These are phyloP conservation scores for Venturia carpophila DNA, from an alignment of 2,329 filamentous ascomycete genomes.

Conservation along the genomic window DNA sequence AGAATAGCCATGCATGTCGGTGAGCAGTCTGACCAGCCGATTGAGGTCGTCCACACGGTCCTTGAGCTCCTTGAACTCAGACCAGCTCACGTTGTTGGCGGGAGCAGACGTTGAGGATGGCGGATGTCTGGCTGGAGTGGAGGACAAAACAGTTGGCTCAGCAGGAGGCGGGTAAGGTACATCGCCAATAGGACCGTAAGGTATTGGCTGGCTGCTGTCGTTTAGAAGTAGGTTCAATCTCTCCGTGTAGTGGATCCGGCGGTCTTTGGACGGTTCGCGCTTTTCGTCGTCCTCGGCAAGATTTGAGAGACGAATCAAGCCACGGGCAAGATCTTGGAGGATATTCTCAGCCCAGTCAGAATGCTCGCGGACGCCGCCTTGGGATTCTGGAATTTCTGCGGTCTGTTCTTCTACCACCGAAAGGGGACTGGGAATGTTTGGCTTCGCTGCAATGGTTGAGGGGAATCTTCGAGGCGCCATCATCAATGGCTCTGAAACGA, in stretches of 20 bases:
- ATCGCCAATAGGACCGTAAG: neutral
- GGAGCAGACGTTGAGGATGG: neutral
- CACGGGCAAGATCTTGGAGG: conserved; percentile 25
- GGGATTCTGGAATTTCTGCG: neutral
- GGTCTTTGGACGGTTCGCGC: conserved; percentile 23
- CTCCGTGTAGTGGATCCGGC: conserved; percentile 26
- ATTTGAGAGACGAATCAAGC: conserved; percentile 27
- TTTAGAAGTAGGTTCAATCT: conserved; percentile 21
- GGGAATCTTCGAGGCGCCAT: neutral
- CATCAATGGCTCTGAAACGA: conserved; percentile 5
- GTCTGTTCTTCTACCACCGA: neutral
- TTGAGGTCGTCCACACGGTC: neutral
- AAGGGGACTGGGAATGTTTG: neutral
- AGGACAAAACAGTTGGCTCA: neutral
- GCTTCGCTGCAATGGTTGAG: neutral
- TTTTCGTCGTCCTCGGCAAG: conserved; percentile 28
- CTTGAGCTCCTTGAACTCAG: conserved; percentile 12
- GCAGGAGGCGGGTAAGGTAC: neutral
- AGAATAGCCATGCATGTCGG: conserved; percentile 8
- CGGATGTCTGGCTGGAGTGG: neutral
- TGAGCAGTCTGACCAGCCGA: neutral
- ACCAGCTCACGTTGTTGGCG: neutral
- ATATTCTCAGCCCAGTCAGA: conserved; percentile 28
- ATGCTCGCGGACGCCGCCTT: conserved; percentile 23
- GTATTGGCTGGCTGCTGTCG: neutral